These are phyloP conservation scores for Tolypocladium tropicale DNA, from an alignment of 2,329 filamentous ascomycete species.

Conservation along the genomic window DNA sequence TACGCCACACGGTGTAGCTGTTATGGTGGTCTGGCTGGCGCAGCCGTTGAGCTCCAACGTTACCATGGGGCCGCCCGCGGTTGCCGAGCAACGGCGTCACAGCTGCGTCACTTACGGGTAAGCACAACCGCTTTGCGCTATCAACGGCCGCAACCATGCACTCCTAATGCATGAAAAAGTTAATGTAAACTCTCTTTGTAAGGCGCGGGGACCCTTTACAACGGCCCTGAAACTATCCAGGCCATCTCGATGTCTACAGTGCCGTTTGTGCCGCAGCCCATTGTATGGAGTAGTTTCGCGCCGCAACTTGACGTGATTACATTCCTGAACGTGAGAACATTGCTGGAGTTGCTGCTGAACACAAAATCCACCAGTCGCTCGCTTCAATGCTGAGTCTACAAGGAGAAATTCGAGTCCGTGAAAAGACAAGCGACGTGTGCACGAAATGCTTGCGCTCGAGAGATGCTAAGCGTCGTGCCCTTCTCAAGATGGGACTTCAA, in stretches of 20 bases:
- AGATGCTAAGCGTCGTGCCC: neutral
- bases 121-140: too few relatives aligned
- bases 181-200: too few relatives aligned
- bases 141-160: neutral
- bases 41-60: neutral
- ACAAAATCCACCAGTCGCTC: neutral
- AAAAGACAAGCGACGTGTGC: neutral
- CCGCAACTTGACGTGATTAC: too few relatives aligned
- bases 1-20: neutral
- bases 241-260: neutral
- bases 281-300: too few relatives aligned
- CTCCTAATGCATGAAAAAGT: neutral
- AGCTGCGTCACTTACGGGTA: too few relatives aligned
- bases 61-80: neutral
- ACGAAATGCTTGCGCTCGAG: neutral
- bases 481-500: neutral
- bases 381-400: neutral
- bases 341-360: too few relatives aligned
- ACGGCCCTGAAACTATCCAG: neutral
- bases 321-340: too few relatives aligned
- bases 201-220: too few relatives aligned
- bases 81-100: conserved; percentile 1
- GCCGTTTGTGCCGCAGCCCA: too few relatives aligned
- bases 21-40: neutral
- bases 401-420: too few relatives aligned